Conservation (phyloP, 2,329 filamentous ascomycete species). For the Ophiostoma ips region DNA sequence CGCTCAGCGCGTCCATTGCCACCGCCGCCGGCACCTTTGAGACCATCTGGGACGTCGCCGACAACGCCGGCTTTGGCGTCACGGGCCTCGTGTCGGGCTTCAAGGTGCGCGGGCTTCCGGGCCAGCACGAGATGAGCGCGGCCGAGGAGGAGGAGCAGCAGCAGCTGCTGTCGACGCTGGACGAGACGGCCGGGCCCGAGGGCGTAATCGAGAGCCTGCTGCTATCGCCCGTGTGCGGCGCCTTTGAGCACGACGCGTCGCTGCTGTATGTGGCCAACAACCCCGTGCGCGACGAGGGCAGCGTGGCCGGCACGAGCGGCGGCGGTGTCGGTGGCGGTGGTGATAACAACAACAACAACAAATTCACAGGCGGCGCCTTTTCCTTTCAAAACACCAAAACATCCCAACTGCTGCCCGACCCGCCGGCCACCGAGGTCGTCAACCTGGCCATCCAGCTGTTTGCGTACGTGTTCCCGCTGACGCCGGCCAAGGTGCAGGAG, state of each 20-base stretch:
- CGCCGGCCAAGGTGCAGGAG: slow-evolving; percentile 84
- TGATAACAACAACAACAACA: background rate
- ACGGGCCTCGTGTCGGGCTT: slow-evolving; percentile 74
- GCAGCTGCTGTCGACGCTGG: slow-evolving; percentile 21
- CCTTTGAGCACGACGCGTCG: slow-evolving; percentile 80
- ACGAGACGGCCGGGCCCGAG: slow-evolving; percentile 46
- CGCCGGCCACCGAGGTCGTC: slow-evolving; percentile 82
- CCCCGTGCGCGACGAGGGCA: background rate
- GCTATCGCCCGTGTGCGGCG: slow-evolving; percentile 62
- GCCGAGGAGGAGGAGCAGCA: slow-evolving; percentile 17
- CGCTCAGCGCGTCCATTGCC: slow-evolving; percentile 80
- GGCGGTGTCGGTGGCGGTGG: slow-evolving; percentile 12
- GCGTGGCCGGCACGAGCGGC: background rate
- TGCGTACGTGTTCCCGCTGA: slow-evolving; percentile 77
- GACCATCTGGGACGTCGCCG: slow-evolving; percentile 84
- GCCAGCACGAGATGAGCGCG: slow-evolving; percentile 44
- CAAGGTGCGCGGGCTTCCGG: slow-evolving; percentile 53
- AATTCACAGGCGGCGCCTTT: too few species aligned
- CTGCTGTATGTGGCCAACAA: slow-evolving; percentile 49
- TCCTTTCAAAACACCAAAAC: background rate
- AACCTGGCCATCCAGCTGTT: slow-evolving; percentile 91
- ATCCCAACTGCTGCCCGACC: slow-evolving; percentile 44
- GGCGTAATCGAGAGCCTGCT: slow-evolving; percentile 48
- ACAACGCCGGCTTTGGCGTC: slow-evolving; percentile 90
- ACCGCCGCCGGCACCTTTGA: slow-evolving; percentile 83